Percentiles rank a stretch among this genome's conserved stretches.
Conservation (phyloP, 78 protist species). For the Pirum gemmata region DNA sequence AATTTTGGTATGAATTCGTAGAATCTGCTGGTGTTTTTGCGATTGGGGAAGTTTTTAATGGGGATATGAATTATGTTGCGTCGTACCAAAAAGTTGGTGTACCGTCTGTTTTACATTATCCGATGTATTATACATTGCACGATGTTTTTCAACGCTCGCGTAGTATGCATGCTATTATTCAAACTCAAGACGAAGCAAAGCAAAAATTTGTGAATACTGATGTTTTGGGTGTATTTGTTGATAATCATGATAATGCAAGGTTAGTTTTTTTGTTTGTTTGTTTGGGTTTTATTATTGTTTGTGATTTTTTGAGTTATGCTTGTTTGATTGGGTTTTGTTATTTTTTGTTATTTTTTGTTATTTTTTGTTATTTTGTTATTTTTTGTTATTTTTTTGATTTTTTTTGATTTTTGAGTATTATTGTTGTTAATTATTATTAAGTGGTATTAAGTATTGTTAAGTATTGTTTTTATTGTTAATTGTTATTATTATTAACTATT, state of each 20-base stretch:
- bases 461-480: no score
- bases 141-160: background rate
- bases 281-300: no score
- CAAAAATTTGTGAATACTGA: background rate
- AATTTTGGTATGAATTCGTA: constrained; percentile 52
- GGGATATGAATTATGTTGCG: background rate
- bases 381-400: no score
- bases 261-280: no score
- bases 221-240: constrained; percentile 40
- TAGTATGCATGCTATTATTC: background rate
- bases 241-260: constrained; percentile 69
- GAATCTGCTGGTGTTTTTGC: background rate
- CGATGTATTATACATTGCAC: background rate
- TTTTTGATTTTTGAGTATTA: no score
- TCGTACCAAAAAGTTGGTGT: background rate
- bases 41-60: constrained; percentile 53
- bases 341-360: no score
- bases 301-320: no score
- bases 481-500: no score
- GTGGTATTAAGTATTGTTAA: no score
- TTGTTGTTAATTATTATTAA: no score
- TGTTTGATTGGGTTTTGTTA: no score
- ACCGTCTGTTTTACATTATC: background rate
- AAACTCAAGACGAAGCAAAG: background rate
- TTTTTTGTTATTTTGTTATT: no score